Evolutionary conservation across 2,329 filamentous ascomycete genomes (phyloP).

Genomic region (Aspergillus transmontanensis): DNA sequence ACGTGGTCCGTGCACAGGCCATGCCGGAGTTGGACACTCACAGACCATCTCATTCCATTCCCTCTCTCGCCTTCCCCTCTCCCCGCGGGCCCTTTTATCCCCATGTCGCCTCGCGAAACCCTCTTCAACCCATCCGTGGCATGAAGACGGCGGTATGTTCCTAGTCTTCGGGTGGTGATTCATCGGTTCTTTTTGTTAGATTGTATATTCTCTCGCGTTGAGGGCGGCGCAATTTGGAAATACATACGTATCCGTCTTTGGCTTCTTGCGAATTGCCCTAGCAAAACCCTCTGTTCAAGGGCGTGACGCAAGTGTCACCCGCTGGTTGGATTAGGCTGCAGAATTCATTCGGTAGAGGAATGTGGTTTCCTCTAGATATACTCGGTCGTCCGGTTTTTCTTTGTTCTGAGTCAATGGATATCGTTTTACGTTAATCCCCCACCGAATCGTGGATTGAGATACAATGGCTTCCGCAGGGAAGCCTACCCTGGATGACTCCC

Average conservation of each 20-base stretch:
- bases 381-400: slow-evolving; percentile 31
- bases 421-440: slow-evolving; percentile 38
- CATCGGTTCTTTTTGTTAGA: slow-evolving; percentile 13
- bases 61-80: slow-evolving; percentile 18
- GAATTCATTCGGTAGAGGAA: slow-evolving; percentile 35
- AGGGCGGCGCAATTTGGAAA: slow-evolving; percentile 6
- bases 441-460: slow-evolving; percentile 34
- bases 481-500: slow-evolving; percentile 48
- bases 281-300: slow-evolving; percentile 4
- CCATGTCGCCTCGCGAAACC: slow-evolving; percentile 18
- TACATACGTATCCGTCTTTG: slow-evolving; percentile 1
- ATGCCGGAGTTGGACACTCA: slow-evolving; percentile 7
- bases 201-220: slow-evolving; percentile 8
- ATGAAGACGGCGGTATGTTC: slow-evolving; percentile 17
- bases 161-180: slow-evolving; percentile 13
- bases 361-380: slow-evolving; percentile 36
- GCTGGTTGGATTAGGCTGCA: slow-evolving; percentile 14
- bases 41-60: slow-evolving; percentile 6
- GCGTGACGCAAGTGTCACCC: slow-evolving; percentile 5
- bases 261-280: background rate
- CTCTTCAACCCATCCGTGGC: slow-evolving; percentile 18
- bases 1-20: slow-evolving; percentile 14
- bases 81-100: slow-evolving; percentile 23
- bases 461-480: slow-evolving; percentile 49
- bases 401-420: slow-evolving; percentile 44